Conservation (phyloP, 805 yeast species). For the Candida easanensis region DNA sequence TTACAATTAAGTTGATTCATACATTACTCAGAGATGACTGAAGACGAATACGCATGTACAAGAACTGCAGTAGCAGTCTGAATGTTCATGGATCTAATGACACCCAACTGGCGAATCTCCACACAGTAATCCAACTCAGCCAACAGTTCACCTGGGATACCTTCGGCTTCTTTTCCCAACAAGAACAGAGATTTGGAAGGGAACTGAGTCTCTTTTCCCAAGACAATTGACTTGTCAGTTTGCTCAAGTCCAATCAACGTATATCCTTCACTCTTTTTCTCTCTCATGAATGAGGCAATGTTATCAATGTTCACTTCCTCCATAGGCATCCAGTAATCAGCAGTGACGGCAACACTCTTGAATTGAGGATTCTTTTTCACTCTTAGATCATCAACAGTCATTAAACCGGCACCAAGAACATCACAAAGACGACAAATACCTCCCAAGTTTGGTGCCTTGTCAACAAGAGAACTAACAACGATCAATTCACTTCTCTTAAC, state of each 20-base stretch:
- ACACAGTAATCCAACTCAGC: slow-evolving; percentile 83
- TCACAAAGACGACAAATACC: slow-evolving; percentile 93
- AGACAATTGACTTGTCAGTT: slow-evolving; percentile 80
- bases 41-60: slow-evolving; percentile 78
- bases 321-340: slow-evolving; percentile 96
- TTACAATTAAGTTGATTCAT: no score
- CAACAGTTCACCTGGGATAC: slow-evolving; percentile 82
- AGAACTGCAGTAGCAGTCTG: slow-evolving; percentile 96
- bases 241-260: slow-evolving; percentile 89
- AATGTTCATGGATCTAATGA: slow-evolving; percentile 91
- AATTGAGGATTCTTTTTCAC: slow-evolving; percentile 68
- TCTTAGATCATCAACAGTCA: slow-evolving; percentile 70
- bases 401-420: slow-evolving; percentile 82
- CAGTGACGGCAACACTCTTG: slow-evolving; percentile 87
- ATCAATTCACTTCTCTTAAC: slow-evolving; percentile 76
- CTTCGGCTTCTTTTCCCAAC: slow-evolving; percentile 86
- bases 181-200: slow-evolving; percentile 77
- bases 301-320: slow-evolving; percentile 60
- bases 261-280: slow-evolving; percentile 73
- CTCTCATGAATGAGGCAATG: slow-evolving; percentile 54
- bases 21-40: background rate
- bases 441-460: slow-evolving; percentile 89
- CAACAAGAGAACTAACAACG: slow-evolving; percentile 88
- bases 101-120: slow-evolving; percentile 90
- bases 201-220: slow-evolving; percentile 61